Conservation (phyloP, 2,329 filamentous ascomycete genomes). For the Apiospora arundinis region DNA sequence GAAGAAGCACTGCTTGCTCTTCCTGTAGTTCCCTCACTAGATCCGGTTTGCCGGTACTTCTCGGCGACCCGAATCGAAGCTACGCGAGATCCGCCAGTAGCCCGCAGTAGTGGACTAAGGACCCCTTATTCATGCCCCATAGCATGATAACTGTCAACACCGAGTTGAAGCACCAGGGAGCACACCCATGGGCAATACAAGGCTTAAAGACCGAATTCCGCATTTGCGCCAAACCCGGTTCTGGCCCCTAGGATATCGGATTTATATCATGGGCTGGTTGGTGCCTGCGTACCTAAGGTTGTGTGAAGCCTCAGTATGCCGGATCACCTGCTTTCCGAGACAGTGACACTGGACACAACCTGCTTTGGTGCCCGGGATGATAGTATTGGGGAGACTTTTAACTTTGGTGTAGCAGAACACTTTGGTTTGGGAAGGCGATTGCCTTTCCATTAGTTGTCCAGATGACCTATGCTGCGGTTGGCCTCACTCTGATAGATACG, state of each 20-base stretch:
- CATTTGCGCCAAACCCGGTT: not conserved
- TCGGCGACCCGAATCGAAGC: not conserved
- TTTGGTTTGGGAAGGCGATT: no score
- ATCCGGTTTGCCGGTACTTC: not conserved
- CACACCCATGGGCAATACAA: not conserved
- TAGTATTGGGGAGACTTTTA: not conserved
- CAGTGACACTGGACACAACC: not conserved
- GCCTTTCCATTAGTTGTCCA: no score
- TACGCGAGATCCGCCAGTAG: not conserved
- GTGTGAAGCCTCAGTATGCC: not conserved
- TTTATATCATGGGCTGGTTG: not conserved
- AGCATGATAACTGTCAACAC: not conserved
- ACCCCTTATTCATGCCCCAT: not conserved
- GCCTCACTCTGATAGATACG: not conserved
- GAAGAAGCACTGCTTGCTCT: not conserved
- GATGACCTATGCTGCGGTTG: not conserved
- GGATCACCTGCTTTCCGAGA: not conserved
- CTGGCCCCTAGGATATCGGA: not conserved
- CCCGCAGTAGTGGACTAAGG: not conserved
- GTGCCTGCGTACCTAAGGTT: not conserved
- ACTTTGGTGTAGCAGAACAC: no score
- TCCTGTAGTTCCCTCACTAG: not conserved
- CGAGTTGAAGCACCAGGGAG: not conserved
- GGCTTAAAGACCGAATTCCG: not conserved
- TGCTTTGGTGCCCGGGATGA: not conserved